Evolutionary conservation across 306 rosid species (phyloP), one percentile per base, ranked within the genome.

Genomic region (Rosa multiflora): DNA sequence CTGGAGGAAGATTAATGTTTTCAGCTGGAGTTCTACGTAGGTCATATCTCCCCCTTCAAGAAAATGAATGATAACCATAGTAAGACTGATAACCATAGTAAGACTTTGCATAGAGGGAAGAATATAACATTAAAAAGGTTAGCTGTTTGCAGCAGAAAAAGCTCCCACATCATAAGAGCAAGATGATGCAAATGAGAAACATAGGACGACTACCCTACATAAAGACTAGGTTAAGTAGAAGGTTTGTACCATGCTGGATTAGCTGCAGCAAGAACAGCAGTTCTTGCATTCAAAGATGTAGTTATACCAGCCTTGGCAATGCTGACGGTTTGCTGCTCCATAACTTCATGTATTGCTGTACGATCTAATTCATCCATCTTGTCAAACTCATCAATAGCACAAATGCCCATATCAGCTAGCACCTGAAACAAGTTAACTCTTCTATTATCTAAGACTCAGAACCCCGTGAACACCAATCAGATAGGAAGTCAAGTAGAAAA

Each of bases 281-380:
- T 93, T 85, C 99, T 91, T 72, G 99, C 99, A 89, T 96, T 96
- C 79, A 96, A 85, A 37, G 99, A 96, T 18, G 99, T 96, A 52
- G 98, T 93, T 84, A 95, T 95, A 58, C 99, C 99, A 74, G 98
- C 99, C 89, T 96, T 96, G 80, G 99, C 99, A 81, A 96, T 96
- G 90, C 99, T 96, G 83, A 96, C 99, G 44, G 98, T 96, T 82
- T 96, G 99, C 86, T 96, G 99, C 85, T 96, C 99, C 99, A 96
- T 96, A 81, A 96, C 99, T 89, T 96, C 99, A 76, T 93, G 98
- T 52, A 96, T 96, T 32, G 99, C 94, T 51, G 99, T 96, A 72
- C 99, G 94, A 89, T 96, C 99, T 0, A 91, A 96, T 80, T 96
- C 99, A 76, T 96, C 99, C 99, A 96, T 96, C 88, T 96, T 96